Evolutionary conservation across 805 yeast genomes (phyloP), one percentile per base, ranked within the genome.

Genomic region (Candida pseudoglaebosa): DNA sequence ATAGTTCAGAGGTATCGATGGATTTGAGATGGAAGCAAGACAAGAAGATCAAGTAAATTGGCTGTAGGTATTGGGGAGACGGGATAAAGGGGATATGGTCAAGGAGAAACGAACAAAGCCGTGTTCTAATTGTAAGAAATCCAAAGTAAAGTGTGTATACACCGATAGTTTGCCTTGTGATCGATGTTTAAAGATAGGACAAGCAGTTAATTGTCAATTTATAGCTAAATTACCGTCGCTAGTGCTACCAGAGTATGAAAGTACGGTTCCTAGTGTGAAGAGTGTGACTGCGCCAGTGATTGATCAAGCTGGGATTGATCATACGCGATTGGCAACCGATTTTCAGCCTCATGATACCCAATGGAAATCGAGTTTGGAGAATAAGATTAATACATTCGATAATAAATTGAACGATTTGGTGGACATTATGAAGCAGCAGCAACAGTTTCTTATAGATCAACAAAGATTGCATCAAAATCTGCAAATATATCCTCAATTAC

Each of bases 101-200:
- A 54, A 61, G 42, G 72, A 67, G 47, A 64, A 62, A 41, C 47
- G 75, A 32, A 69, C 73, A 12, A 79, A 75, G 50, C 87, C 88
- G 3, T 82, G 89, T 54, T 66, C 76, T 17, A 67, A 70, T 48
- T 82, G 89, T 53, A 71, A 84, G 40, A 67, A 67, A 50, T 67
- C 82, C 16, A 82, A 82, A 56, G 80, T 81, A 19, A 78, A 72
- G 54, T 82, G 89, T 48, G 70, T 69, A 28, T 78, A 78, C 49
- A 48, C 62, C 4, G 64, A 61, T 2, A 46, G 56, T 2, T 57
- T 73, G 37, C 80, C 82, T 1, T 82, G 89, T 53, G 74, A 71
- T 44, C 53, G 85, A 40, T 82, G 89, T 52, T 46, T 64, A 12
- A 67, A 70, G 28, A 68, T 63, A 14, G 75, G 75, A 13, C 64